phyloP scores from a whole-genome alignment of 2,329 filamentous ascomycete species.

The Trichoderma endophyticum region DNA sequence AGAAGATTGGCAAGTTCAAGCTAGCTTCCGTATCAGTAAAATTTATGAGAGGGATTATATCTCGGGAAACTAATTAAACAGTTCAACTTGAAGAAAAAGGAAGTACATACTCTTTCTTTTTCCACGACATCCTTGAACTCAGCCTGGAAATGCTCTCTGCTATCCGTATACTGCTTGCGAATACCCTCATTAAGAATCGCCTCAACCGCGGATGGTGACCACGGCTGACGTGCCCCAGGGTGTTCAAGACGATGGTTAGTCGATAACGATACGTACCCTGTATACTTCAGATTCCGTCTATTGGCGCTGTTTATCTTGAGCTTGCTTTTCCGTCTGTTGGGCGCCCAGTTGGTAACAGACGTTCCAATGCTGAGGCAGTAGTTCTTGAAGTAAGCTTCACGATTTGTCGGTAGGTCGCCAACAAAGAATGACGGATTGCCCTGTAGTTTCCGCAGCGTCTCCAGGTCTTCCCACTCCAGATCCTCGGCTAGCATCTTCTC shows the following conservation, averaged over 20 bases:
- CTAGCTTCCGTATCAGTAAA: neutral
- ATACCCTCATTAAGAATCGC: neutral
- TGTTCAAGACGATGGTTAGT: neutral
- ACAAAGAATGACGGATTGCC: neutral
- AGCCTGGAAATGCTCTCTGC: neutral
- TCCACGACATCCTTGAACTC: neutral
- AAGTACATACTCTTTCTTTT: neutral
- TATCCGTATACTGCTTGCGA: neutral
- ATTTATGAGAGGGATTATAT: fast-evolving
- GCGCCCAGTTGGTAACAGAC: neutral
- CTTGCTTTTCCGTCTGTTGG: neutral
- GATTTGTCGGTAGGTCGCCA: neutral
- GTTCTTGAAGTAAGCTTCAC: conserved; percentile 1
- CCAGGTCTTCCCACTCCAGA: neutral
- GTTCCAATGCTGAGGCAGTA: neutral
- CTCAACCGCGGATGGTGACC: neutral
- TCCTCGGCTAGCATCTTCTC: neutral
- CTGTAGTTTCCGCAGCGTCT: neutral
- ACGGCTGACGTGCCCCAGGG: neutral
- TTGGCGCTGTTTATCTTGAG: neutral
- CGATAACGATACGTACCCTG: neutral
- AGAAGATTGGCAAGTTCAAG: neutral
- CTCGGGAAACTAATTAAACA: neutral
- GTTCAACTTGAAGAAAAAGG: no score
- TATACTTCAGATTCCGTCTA: neutral